Evolutionary conservation across 2,329 filamentous ascomycete genomes (phyloP).

Genomic region (Cryphonectria parasitica): DNA sequence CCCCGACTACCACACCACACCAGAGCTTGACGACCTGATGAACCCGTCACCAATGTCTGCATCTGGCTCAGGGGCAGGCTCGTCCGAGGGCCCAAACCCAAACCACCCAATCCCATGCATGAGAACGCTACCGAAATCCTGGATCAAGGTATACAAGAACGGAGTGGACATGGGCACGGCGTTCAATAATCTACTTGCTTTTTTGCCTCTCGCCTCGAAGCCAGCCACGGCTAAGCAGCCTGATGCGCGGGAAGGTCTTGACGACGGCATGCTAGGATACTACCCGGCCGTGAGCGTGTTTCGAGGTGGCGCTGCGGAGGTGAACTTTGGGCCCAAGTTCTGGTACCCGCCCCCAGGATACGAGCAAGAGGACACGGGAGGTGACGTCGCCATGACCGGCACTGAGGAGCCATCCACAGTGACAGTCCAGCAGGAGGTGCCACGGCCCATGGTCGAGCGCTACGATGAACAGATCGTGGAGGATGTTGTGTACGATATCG

Average conservation of each 20-base stretch:
- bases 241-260: slow-evolving; percentile 82
- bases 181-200: slow-evolving; percentile 85
- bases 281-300: slow-evolving; percentile 94
- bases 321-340: slow-evolving; percentile 93
- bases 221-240: slow-evolving; percentile 63
- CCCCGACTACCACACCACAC: slow-evolving; percentile 84
- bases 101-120: slow-evolving; percentile 76
- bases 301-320: slow-evolving; percentile 85
- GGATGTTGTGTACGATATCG: slow-evolving; percentile 88
- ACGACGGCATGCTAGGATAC: slow-evolving; percentile 95
- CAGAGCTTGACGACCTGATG: slow-evolving; percentile 85
- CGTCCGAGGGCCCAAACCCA: slow-evolving; percentile 66
- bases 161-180: slow-evolving; percentile 83
- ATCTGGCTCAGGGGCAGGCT: slow-evolving; percentile 44
- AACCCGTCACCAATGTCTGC: slow-evolving; percentile 63
- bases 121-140: slow-evolving; percentile 82
- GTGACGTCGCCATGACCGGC: slow-evolving; percentile 54
- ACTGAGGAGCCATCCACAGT: slow-evolving; percentile 37
- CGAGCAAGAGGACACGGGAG: slow-evolving; percentile 45
- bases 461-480: slow-evolving; percentile 94
- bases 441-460: slow-evolving; percentile 72
- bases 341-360: slow-evolving; percentile 78
- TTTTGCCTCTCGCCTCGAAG: slow-evolving; percentile 86
- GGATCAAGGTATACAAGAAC: slow-evolving; percentile 92
- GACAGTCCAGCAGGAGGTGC: slow-evolving; percentile 29